A percentile compares a stretch with the other conserved stretches of the same genome.
Evolutionary conservation across 306 rosid genomes (phyloP).

Genomic region (Albizia julibrissin): DNA sequence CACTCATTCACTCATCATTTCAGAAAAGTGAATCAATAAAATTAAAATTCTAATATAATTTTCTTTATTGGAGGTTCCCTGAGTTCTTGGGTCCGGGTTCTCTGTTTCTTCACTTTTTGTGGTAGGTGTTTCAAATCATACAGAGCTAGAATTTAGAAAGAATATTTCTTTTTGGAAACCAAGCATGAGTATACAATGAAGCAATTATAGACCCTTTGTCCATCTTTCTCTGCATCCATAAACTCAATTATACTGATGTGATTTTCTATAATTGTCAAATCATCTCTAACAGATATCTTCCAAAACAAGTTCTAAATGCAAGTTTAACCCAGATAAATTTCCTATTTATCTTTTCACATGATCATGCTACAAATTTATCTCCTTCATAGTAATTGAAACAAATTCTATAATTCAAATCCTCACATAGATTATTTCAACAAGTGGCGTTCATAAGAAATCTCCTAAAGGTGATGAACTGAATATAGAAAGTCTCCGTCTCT

Average conservation of each 20-base stretch:
- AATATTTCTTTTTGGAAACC: too few species aligned
- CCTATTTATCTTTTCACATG: neutral
- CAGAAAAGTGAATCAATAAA: too few species aligned
- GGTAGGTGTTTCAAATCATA: too few species aligned
- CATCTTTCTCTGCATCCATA: too few species aligned
- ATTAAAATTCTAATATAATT: too few species aligned
- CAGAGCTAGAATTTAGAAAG: too few species aligned
- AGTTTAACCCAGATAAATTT: neutral
- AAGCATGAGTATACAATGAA: too few species aligned
- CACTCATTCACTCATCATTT: too few species aligned
- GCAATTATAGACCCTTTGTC: too few species aligned
- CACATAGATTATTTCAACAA: neutral
- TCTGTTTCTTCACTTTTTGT: too few species aligned
- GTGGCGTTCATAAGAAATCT: slow-evolving; percentile 42
- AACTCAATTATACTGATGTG: neutral
- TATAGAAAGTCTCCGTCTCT: slow-evolving; percentile 53
- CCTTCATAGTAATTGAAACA: slow-evolving; percentile 17
- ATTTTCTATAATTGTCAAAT: neutral
- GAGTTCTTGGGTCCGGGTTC: too few species aligned
- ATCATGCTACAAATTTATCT: neutral
- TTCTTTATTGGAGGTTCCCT: too few species aligned
- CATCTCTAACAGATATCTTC: neutral
- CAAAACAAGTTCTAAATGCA: neutral
- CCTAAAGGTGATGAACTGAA: slow-evolving; percentile 50
- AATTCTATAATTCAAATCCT: slow-evolving; percentile 11